These are phyloP conservation scores for Thelephora terrestris DNA, from an alignment of 1,284 basidiomycete species.

Conservation along the genomic window DNA sequence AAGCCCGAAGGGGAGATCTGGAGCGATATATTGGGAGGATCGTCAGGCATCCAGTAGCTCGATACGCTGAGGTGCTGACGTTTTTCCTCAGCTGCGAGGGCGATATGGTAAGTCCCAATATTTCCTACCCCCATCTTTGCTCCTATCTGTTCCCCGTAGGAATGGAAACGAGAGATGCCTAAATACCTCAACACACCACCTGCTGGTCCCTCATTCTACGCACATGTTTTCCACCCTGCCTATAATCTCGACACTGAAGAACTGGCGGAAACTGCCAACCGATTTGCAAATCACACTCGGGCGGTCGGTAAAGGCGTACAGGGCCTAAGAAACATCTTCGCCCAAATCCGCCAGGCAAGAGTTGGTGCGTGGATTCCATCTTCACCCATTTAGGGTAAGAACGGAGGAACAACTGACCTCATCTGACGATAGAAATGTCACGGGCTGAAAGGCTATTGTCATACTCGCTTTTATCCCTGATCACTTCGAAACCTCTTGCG, in stretches of 20 bases:
- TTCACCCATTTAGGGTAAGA: not conserved
- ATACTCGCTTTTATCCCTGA: conserved; percentile 57
- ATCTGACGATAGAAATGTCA: conserved; percentile 49
- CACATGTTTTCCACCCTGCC: conserved; percentile 72
- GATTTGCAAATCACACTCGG: conserved; percentile 55
- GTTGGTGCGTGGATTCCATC: conserved; percentile 37
- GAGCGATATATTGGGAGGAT: conserved; percentile 67
- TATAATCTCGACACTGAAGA: conserved; percentile 76
- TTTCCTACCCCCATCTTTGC: not conserved
- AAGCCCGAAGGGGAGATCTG: conserved; percentile 69
- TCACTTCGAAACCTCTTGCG: conserved; percentile 54
- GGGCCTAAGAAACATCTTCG: conserved; percentile 50
- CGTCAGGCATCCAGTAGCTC: conserved; percentile 67
- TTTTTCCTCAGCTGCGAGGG: conserved; percentile 72
- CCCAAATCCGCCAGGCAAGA: conserved; percentile 50
- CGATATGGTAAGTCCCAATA: conserved; percentile 41
- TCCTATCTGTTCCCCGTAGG: conserved; percentile 29
- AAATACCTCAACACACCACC: conserved; percentile 48
- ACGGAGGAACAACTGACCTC: not conserved
- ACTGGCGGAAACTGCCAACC: conserved; percentile 41
- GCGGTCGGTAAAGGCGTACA: conserved; percentile 63
- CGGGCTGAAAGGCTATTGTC: conserved; percentile 62
- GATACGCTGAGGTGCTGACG: conserved; percentile 72
- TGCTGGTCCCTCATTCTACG: conserved; percentile 64
- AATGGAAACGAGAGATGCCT: conserved; percentile 61